Conservation (phyloP, 495 filamentous ascomycete genomes). For the Daldinia loculata region DNA sequence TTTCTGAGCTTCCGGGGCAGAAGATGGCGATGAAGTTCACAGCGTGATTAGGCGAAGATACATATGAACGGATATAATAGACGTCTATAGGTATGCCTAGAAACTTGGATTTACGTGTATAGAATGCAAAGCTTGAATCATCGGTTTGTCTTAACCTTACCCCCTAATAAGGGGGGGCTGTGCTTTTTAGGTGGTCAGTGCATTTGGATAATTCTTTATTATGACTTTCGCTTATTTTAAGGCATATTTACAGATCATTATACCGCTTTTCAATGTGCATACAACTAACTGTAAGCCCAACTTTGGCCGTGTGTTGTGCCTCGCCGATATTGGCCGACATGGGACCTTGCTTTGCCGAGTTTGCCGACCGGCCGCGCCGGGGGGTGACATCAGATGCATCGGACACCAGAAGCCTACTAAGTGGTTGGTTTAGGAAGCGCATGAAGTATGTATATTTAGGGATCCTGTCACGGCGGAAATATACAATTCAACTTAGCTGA, state of each 20-base stretch:
- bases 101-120: neutral
- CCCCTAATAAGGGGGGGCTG: neutral
- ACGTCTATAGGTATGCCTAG: neutral
- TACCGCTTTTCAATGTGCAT: too few species aligned
- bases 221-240: too few species aligned
- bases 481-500: neutral
- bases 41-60: neutral
- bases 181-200: too few species aligned
- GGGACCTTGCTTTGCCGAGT: neutral
- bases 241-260: too few species aligned
- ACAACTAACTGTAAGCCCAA: too few species aligned
- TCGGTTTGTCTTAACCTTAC: neutral
- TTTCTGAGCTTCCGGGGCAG: constrained; percentile 43
- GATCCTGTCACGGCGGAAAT: neutral
- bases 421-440: neutral
- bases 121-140: neutral
- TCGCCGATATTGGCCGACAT: neutral
- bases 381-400: neutral
- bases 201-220: too few species aligned
- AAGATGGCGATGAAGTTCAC: constrained; percentile 26
- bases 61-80: neutral
- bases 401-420: neutral
- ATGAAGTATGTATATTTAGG: neutral
- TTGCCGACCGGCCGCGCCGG: neutral
- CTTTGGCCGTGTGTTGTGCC: too few species aligned